Conservation (phyloP, 495 filamentous ascomycete species). For the Aspergillus conjunctus region DNA sequence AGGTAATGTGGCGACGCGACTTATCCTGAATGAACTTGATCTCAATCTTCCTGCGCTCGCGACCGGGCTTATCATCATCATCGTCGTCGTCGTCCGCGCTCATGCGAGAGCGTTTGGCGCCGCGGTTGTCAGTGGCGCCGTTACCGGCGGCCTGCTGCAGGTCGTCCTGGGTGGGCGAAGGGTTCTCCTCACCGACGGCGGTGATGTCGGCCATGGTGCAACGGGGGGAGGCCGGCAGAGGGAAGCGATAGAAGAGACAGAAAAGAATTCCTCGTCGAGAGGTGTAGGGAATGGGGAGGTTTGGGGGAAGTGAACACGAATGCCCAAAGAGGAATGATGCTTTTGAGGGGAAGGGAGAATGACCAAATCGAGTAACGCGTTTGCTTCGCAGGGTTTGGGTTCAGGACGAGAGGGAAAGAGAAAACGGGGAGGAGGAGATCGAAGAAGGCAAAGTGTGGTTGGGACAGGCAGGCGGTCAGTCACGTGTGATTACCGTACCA, state of each 20-base stretch:
- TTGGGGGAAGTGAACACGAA: slow-evolving; percentile 28
- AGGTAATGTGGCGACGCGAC: slow-evolving; percentile 99
- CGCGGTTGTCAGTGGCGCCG: slow-evolving; percentile 68
- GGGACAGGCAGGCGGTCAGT: slow-evolving; percentile 46
- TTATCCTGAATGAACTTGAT: slow-evolving; percentile 99
- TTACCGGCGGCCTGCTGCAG: slow-evolving; percentile 53
- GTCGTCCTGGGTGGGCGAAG: slow-evolving; percentile 54
- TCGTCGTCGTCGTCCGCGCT: slow-evolving; percentile 95
- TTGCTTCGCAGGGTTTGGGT: slow-evolving; percentile 49
- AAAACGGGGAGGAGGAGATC: slow-evolving; percentile 37
- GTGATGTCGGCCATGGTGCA: slow-evolving; percentile 49
- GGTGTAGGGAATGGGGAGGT: slow-evolving; percentile 27
- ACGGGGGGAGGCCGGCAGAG: slow-evolving; percentile 11
- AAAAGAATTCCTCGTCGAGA: slow-evolving; percentile 17
- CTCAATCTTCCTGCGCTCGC: slow-evolving; percentile 99
- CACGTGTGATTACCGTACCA: slow-evolving; percentile 27
- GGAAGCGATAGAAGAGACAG: slow-evolving; percentile 14
- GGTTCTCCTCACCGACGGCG: slow-evolving; percentile 50
- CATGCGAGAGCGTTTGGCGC: slow-evolving; percentile 87
- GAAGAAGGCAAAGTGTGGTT: slow-evolving; percentile 47
- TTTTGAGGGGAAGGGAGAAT: slow-evolving; percentile 43
- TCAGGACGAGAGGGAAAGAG: slow-evolving; percentile 40
- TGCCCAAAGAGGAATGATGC: slow-evolving; percentile 54
- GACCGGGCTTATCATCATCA: slow-evolving; percentile 96
- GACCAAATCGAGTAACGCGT: slow-evolving; percentile 59